phyloP scores from a whole-genome alignment of 139 green algal species.

The Choricystis sp. region DNA sequence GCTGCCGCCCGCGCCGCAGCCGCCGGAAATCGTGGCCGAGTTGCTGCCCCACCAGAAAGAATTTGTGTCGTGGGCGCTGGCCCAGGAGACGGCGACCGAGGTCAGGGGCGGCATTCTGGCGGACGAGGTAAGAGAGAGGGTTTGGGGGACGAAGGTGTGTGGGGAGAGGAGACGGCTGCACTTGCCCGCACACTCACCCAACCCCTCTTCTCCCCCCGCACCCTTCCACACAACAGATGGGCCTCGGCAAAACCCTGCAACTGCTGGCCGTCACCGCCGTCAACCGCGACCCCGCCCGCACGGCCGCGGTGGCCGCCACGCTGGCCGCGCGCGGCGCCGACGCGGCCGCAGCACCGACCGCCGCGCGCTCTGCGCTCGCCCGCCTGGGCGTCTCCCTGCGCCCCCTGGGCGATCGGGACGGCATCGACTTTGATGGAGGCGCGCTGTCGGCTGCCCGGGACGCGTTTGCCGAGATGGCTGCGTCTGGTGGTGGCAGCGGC shows the following conservation, averaged over 20 bases:
- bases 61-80: slow-evolving; percentile 65
- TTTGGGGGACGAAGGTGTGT: not conserved
- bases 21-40: slow-evolving; percentile 54
- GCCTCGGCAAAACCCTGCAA: slow-evolving; percentile 76
- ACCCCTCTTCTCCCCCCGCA: too few relatives aligned
- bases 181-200: too few relatives aligned
- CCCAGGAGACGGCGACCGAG: slow-evolving; percentile 27
- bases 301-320: not conserved
- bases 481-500: not conserved
- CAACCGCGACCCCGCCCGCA: slow-evolving; percentile 19
- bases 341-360: not conserved
- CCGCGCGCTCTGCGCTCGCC: too few relatives aligned
- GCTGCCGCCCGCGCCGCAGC: not conserved
- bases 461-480: not conserved
- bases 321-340: not conserved
- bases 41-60: slow-evolving; percentile 88
- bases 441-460: not conserved
- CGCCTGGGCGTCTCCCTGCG: not conserved
- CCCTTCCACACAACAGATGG: slow-evolving; percentile 50
- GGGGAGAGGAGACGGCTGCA: too few relatives aligned
- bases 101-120: slow-evolving; percentile 72
- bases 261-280: slow-evolving; percentile 66
- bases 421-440: too few relatives aligned
- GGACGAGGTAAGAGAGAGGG: slow-evolving; percentile 41
- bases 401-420: not conserved